phyloP scores from a whole-genome alignment of 78 protist genomes.

The Dictyostelium firmibasis region DNA sequence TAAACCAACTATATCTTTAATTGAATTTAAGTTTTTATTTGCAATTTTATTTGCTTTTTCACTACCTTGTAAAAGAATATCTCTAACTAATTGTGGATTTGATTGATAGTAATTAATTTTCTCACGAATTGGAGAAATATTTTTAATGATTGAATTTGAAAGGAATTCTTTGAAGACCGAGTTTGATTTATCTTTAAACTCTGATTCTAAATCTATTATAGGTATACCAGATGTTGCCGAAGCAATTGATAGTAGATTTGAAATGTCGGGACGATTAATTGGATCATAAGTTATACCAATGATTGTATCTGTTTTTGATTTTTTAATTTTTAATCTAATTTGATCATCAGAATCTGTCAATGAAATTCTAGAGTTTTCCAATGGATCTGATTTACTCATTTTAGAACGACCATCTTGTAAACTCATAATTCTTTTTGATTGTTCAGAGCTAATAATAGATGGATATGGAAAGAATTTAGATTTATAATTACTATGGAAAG shows the following conservation, averaged over 20 bases:
- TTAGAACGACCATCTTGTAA: constrained; percentile 81
- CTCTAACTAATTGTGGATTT: constrained; percentile 33
- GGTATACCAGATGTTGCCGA: constrained; percentile 19
- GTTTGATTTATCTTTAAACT: constrained; percentile 24
- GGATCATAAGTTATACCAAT: constrained; percentile 67
- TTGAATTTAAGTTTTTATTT: constrained; percentile 28
- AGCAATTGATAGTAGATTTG: constrained; percentile 67
- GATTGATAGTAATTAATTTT: constrained; percentile 38
- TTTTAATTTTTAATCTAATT: constrained; percentile 61
- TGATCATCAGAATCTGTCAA: constrained; percentile 66
- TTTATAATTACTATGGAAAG: constrained; percentile 69
- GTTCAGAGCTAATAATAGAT: not conserved
- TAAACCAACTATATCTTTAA: constrained; percentile 68
- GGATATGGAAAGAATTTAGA: constrained; percentile 56
- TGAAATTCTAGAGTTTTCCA: constrained; percentile 66
- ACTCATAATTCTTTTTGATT: constrained; percentile 76
- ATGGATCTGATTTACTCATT: constrained; percentile 87
- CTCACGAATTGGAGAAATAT: constrained; percentile 70
- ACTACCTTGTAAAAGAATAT: constrained; percentile 52
- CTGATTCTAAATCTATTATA: not conserved
- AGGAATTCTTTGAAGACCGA: constrained; percentile 24
- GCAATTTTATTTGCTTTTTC: constrained; percentile 65
- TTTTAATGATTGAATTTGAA: constrained; percentile 2
- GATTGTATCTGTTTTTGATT: constrained; percentile 84
- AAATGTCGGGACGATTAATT: constrained; percentile 62